Conservation (phyloP, 768 basidiomycete genomes). For the Neoboletus brunneissimus region DNA sequence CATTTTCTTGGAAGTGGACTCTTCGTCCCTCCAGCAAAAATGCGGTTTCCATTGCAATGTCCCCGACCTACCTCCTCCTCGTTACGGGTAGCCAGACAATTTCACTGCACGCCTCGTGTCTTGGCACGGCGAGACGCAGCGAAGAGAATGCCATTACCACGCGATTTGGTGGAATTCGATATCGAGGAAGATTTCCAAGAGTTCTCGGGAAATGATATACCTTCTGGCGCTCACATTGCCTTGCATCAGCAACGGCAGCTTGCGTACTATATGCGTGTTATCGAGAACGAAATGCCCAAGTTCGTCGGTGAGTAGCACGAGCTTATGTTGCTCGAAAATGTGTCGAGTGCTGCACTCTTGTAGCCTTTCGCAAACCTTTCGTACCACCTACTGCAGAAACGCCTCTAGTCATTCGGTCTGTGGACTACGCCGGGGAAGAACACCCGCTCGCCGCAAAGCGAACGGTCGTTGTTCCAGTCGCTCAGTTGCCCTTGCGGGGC, state of each 20-base stretch:
- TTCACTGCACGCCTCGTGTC: constrained; percentile 25
- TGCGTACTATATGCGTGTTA: constrained; percentile 76
- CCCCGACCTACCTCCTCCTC: constrained; percentile 10
- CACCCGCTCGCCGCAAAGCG: constrained; percentile 74
- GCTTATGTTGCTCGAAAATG: constrained; percentile 6
- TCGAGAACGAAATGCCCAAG: constrained; percentile 86
- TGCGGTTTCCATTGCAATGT: constrained; percentile 21
- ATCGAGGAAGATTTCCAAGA: constrained; percentile 36
- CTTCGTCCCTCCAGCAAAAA: constrained; percentile 3
- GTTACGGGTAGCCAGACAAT: constrained; percentile 14
- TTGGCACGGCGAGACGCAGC: constrained; percentile 16
- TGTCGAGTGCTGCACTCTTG: constrained; percentile 2
- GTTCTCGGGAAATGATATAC: constrained; percentile 53
- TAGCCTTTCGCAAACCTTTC: constrained; percentile 83
- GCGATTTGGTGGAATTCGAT: constrained; percentile 35
- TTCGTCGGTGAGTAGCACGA: constrained; percentile 62
- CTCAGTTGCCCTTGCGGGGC: constrained; percentile 62
- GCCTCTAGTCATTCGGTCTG: constrained; percentile 68
- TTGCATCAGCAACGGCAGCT: constrained; percentile 71
- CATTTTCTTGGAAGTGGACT: background rate
- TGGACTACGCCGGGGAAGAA: constrained; percentile 73
- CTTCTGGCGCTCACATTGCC: constrained; percentile 67
- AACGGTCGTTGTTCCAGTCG: constrained; percentile 70
- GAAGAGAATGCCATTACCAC: constrained; percentile 37
- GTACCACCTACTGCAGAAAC: constrained; percentile 55